A percentile compares a stretch with the other conserved stretches of the same genome.
Conservation (phyloP, 2,329 filamentous ascomycete species). For the Nannizziopsis barbatae region DNA sequence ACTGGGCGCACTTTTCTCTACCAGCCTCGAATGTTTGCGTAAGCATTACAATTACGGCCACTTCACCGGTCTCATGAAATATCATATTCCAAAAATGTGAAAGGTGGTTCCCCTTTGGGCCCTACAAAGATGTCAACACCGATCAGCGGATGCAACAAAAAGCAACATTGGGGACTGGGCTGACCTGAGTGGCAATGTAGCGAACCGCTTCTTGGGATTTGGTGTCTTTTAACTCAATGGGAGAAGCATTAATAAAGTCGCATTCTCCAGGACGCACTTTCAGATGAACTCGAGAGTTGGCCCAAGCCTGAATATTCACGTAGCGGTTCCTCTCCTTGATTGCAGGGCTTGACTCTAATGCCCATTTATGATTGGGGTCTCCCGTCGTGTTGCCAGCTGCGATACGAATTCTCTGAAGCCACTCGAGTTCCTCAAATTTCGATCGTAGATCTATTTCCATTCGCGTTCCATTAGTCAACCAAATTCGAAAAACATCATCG, state of each 20-base stretch:
- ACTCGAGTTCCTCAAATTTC: slow-evolving; percentile 53
- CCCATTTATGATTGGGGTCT: slow-evolving; percentile 45
- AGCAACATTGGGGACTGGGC: slow-evolving; percentile 5
- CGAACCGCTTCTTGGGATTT: slow-evolving; percentile 39
- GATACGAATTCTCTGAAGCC: slow-evolving; percentile 47
- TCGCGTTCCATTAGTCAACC: neutral
- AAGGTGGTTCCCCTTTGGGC: slow-evolving; percentile 64
- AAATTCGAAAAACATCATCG: neutral
- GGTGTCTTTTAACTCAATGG: slow-evolving; percentile 48
- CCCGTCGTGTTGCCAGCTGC: slow-evolving; percentile 35
- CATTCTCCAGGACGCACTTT: slow-evolving; percentile 60
- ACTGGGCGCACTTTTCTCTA: slow-evolving; percentile 75
- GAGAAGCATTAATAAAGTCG: slow-evolving; percentile 76
- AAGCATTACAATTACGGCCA: slow-evolving; percentile 84
- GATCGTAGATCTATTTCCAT: slow-evolving; percentile 42
- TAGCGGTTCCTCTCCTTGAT: slow-evolving; percentile 67
- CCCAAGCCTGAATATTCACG: slow-evolving; percentile 79
- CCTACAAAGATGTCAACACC: slow-evolving; percentile 34
- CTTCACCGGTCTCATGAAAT: slow-evolving; percentile 62
- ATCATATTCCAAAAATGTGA: slow-evolving; percentile 95
- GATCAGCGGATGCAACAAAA: neutral
- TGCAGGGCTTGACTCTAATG: slow-evolving; percentile 47
- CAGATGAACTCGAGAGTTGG: slow-evolving; percentile 71
- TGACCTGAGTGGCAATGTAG: slow-evolving; percentile 80
- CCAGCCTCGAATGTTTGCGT: slow-evolving; percentile 74